Evolutionary conservation across 1,284 basidiomycete genomes (phyloP), one percentile per base, ranked within the genome.

Genomic region (Ceratobasidium sp.): DNA sequence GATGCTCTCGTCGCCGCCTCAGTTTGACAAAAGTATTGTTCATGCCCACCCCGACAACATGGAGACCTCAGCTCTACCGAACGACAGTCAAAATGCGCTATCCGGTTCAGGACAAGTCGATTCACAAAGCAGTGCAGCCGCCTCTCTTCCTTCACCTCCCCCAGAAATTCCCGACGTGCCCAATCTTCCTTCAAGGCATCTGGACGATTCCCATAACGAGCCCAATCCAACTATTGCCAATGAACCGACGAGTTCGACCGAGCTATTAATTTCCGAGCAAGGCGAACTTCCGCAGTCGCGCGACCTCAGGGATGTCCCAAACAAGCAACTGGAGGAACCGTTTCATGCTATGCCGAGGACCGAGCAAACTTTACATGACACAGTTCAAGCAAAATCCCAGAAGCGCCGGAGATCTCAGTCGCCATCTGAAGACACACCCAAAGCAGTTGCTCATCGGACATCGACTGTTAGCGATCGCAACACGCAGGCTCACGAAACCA

Each of bases 91-190:
- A 50, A 71, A 44, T 21, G n/a, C 43, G 1, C 30, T 30, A 21
- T 21, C 55, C 16, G 18, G 69, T 21, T 61, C 69, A 30, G 57
- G 55, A 9, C 54, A 49, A 28, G 54, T 35, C 28, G 43, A 59
- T 14, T 61, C 69, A 1, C 69, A 71, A 47, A 43, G 61, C 32
- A 52, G 69, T 61, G 69, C 47, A 14, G 69, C 69, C 32, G 69
- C 69, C 44, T 59, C 69, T 61, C 69, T 71, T n/a, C 69, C 69
- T 50, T 71, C 69, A 43, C 69, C 69, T 18, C 69, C 69, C 28
- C 69, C 69, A n/a, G 69, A 71, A 43, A n/a, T n/a, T 41, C 43
- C 57, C 21, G 50, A 30, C 32, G 57, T 21, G 46, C 57, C 30
- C 30, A 61, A 23, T 18, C 41, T 28, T 59, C 26, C 30, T 18